phyloP scores from a whole-genome alignment of 257 asterid species.

The Solanum acaule region DNA sequence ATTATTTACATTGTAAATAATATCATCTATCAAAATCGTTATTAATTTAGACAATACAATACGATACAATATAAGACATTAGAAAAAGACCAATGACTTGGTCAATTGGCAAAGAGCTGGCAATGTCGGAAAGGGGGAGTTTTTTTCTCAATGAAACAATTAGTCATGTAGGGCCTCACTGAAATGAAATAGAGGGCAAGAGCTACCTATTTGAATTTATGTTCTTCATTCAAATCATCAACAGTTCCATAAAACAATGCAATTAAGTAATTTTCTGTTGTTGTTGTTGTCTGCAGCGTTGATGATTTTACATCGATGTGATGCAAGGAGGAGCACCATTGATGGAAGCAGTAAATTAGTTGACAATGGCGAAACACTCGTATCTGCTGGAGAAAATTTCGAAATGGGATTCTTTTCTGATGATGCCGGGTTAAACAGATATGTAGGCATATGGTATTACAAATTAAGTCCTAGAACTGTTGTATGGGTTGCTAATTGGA shows the following conservation, averaged over 20 bases:
- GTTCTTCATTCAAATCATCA: not conserved
- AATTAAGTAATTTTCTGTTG: not conserved
- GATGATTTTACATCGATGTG: not conserved
- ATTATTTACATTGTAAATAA: too few species aligned
- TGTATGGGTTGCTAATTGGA: slow-evolving; percentile 44
- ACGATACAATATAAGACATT: too few species aligned
- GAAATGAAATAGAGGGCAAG: not conserved
- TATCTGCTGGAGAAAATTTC: slow-evolving; percentile 25
- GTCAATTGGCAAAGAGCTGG: not conserved
- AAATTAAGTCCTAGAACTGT: not conserved
- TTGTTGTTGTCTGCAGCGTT: not conserved
- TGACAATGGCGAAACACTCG: slow-evolving; percentile 11
- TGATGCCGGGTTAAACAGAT: not conserved
- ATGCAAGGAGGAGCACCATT: slow-evolving; percentile 29
- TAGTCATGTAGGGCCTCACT: not conserved
- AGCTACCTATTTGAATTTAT: not conserved
- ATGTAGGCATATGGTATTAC: slow-evolving; percentile 42
- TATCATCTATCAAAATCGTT: too few species aligned
- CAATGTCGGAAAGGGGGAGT: not conserved
- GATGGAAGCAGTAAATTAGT: not conserved
- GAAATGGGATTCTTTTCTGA: slow-evolving; percentile 34
- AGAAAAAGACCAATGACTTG: not conserved
- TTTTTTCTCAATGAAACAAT: not conserved
- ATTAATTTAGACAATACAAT: too few species aligned
- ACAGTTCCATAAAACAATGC: not conserved